Evolutionary conservation across 2,329 filamentous ascomycete species (phyloP).

Genomic region (Acrocalymma vagum): DNA sequence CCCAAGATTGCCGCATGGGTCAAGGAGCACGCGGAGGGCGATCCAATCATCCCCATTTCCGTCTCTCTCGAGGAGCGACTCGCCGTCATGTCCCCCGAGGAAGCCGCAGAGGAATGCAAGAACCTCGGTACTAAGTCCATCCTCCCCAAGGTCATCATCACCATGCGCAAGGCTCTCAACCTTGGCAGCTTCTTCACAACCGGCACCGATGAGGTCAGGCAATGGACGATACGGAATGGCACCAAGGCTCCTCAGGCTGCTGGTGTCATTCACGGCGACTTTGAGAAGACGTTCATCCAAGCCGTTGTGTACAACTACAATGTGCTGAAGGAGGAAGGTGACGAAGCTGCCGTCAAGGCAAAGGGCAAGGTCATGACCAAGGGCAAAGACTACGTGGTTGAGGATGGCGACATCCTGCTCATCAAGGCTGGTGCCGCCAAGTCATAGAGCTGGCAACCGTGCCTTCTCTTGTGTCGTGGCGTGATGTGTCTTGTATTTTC

Average conservation of each 20-base stretch:
- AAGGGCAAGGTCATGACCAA: slow-evolving; percentile 98
- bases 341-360: slow-evolving; percentile 87
- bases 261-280: slow-evolving; percentile 97
- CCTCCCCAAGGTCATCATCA: slow-evolving; percentile 87
- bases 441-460: no score
- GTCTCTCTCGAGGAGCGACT: slow-evolving; percentile 93
- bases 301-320: slow-evolving; percentile 91
- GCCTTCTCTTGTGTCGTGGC: no score
- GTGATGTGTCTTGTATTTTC: no score
- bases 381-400: slow-evolving; percentile 94
- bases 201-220: slow-evolving; percentile 92
- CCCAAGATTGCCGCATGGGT: slow-evolving; percentile 94
- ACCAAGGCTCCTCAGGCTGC: slow-evolving; percentile 98
- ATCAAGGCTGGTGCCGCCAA: slow-evolving; percentile 92
- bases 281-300: slow-evolving; percentile 99
- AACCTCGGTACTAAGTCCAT: slow-evolving; percentile 85
- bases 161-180: slow-evolving; percentile 92
- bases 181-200: slow-evolving; percentile 97
- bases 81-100: slow-evolving; percentile 79
- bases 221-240: slow-evolving; percentile 96
- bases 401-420: slow-evolving; percentile 83
- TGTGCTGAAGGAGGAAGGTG: slow-evolving; percentile 82
- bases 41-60: slow-evolving; percentile 92
- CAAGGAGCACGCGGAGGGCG: slow-evolving; percentile 85
- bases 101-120: slow-evolving; percentile 86